Percentiles rank a stretch among this genome's conserved stretches.
These are phyloP conservation scores for Alternaria triticina DNA, from an alignment of 2,329 filamentous ascomycete species.

Conservation along the genomic window DNA sequence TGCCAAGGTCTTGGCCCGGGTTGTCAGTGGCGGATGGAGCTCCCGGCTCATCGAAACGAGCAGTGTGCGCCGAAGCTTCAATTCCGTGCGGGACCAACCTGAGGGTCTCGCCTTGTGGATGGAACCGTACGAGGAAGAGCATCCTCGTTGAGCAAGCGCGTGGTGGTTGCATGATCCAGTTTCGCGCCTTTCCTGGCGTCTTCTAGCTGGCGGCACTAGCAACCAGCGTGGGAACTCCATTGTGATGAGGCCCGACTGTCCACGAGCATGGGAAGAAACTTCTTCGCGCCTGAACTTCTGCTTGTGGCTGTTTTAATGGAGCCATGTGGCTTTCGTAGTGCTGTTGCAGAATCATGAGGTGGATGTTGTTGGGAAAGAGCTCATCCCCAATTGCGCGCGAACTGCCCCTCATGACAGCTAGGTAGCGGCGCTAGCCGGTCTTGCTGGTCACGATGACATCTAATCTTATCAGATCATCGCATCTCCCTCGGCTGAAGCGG, in stretches of 20 bases:
- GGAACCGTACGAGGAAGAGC: background rate
- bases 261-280: background rate
- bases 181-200: background rate
- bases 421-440: background rate
- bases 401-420: background rate
- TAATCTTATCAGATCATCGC: conserved; percentile 25
- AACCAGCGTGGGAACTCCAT: background rate
- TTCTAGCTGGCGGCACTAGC: background rate
- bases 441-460: conserved; percentile 6
- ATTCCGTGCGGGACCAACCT: conserved; percentile 1
- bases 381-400: background rate
- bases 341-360: background rate
- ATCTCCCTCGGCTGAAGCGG: background rate
- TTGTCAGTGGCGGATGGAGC: conserved; percentile 12
- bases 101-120: conserved; percentile 1
- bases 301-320: background rate
- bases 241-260: background rate
- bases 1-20: conserved; percentile 23
- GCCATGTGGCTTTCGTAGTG: background rate
- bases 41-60: conserved; percentile 16
- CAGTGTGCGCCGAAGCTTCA: conserved; percentile 13
- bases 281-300: background rate
- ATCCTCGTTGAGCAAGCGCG: conserved; percentile 1
- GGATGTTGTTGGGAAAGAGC: background rate
- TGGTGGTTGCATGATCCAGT: background rate